Base-by-base conservation (phyloP, 148 eudicot genomes). In the Amaranthus palmeri region DNA sequence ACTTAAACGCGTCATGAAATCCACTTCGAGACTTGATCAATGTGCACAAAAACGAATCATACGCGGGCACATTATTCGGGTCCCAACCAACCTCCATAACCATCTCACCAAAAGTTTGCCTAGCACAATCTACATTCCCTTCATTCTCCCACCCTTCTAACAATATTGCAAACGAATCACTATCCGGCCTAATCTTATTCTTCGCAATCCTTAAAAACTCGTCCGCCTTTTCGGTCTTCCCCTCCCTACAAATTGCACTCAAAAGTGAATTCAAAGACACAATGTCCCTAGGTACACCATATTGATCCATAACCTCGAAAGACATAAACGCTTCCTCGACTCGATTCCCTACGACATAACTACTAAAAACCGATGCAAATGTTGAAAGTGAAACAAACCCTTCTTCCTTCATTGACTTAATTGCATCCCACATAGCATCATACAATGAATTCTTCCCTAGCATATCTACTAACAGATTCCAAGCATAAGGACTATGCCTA, bases 391-490 rank as follows among this genome's bases (percentile, higher is more conserved):
- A 83, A 60, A 93, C 72, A 58, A 90, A n/a, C 55, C 83, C 71
- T 49, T 70, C 82, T 58, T 84, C 83, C 73, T 76, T 85, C 96
- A 93, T 90, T 7, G 90, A 84, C 76, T 83, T 84, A 64, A 93
- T 75, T 1, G 98, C 98, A 61, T 88, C 95, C 98, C 98, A 93
- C 96, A 93, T 88, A 8, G 92, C 85, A 69, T 90, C 96, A 74
- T 87, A 93, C 77, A 87, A 63, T 2, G 74, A 46, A 82, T 92
- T 87, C 84, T 85, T 90, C 12, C 96, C 97, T 48, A 92, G 78
- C 79, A 92, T 70, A 66, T 92, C 97, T 1, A 92, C 90, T 56
- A 92, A 77, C 71, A 92, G 70, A 47, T 90, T 83, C 96, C 96
- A 92, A 58, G 88, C 81, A 62, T 85, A 85, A 7, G 87, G 88